A percentile compares a stretch with the other conserved stretches of the same genome.
These are phyloP conservation scores for Lagerstroemia speciosa DNA, from an alignment of 345 rosid genomes.

Conservation along the genomic window DNA sequence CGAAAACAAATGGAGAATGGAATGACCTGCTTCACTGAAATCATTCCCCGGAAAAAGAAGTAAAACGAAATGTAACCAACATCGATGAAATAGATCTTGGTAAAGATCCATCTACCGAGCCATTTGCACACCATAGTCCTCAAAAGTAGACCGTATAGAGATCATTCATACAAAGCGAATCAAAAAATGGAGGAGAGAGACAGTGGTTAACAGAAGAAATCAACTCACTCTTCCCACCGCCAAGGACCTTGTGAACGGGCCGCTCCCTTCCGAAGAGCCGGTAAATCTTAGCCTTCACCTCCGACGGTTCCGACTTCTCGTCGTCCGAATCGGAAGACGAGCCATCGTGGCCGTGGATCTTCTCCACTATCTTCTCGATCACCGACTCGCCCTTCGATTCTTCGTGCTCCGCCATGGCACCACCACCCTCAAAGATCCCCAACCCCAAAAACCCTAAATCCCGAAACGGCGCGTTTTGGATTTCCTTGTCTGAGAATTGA, in stretches of 20 bases:
- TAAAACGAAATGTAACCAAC: background rate
- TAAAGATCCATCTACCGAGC: background rate
- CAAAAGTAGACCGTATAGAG: too few species aligned
- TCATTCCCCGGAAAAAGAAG: background rate
- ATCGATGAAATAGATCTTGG: background rate
- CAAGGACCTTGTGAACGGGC: conserved; percentile 45
- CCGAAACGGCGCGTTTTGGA: conserved; percentile 4
- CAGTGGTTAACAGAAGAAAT: background rate
- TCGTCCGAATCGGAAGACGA: conserved; percentile 17
- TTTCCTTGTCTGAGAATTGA: background rate
- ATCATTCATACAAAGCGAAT: background rate
- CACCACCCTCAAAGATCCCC: background rate
- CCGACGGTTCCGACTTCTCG: conserved; percentile 9
- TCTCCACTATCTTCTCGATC: conserved; percentile 17
- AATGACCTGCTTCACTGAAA: background rate
- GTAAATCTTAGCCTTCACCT: conserved; percentile 20
- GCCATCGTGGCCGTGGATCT: conserved; percentile 12
- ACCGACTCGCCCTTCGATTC: conserved; percentile 14
- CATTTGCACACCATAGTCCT: background rate
- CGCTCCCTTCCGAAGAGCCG: conserved; percentile 39
- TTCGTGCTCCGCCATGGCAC: conserved; percentile 20
- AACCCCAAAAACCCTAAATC: conserved; percentile 8
- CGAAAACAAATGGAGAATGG: background rate
- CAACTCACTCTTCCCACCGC: conserved; percentile 42
- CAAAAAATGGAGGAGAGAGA: background rate